Conservation (phyloP, 441 rosid species). For the Dalechampia spathulata region DNA sequence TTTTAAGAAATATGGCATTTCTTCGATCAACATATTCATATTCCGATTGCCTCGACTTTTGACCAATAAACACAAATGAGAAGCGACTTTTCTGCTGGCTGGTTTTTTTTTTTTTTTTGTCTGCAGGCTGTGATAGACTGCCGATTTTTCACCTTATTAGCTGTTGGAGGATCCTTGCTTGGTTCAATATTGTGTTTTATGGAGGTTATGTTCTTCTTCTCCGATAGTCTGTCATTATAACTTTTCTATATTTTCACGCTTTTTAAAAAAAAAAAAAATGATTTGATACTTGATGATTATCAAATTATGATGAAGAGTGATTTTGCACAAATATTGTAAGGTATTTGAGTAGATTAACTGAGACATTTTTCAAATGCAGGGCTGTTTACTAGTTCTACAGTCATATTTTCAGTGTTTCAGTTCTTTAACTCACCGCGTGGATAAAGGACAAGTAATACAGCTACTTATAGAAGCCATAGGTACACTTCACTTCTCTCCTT, state of each 20-base stretch:
- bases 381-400: conserved; percentile 40
- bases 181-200: conserved; percentile 59
- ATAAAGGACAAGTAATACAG: conserved; percentile 37
- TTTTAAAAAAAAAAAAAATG: too few species aligned
- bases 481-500: conserved; percentile 6
- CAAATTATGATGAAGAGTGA: too few species aligned
- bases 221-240: background rate
- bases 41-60: too few species aligned
- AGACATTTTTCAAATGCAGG: conserved; percentile 31
- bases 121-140: conserved; percentile 54
- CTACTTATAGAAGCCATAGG: conserved; percentile 59
- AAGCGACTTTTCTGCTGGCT: too few species aligned
- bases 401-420: conserved; percentile 44
- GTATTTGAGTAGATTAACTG: too few species aligned
- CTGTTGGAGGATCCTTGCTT: conserved; percentile 58
- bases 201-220: conserved; percentile 40
- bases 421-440: conserved; percentile 24
- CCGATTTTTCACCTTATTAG: conserved; percentile 61
- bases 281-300: too few species aligned
- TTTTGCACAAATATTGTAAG: too few species aligned
- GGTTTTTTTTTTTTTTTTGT: background rate
- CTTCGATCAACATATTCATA: too few species aligned
- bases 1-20: too few species aligned
- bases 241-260: background rate
- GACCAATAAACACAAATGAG: too few species aligned